These are phyloP conservation scores for Monilinia aucupariae DNA, from an alignment of 2,329 filamentous ascomycete genomes.

Conservation along the genomic window DNA sequence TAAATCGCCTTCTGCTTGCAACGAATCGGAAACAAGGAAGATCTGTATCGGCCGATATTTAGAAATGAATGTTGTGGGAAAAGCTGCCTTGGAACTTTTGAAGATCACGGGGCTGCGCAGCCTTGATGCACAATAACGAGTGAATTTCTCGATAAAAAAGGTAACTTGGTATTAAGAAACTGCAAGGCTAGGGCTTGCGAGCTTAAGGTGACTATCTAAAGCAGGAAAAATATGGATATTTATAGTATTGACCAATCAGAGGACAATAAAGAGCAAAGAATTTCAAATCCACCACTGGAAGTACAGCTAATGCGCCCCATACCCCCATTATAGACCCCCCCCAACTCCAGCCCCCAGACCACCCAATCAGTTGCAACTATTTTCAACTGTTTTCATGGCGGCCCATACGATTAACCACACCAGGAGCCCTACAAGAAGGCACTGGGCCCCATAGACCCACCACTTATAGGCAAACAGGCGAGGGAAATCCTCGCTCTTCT, in stretches of 20 bases:
- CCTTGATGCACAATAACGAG: background rate
- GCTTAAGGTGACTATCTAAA: background rate
- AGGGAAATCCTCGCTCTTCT: background rate
- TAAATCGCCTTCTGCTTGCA: rapidly evolving
- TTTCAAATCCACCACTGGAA: background rate
- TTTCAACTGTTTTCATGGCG: background rate
- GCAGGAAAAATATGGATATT: background rate
- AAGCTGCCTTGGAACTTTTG: no score
- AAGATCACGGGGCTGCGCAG: background rate
- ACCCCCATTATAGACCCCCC: background rate
- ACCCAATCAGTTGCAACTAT: background rate
- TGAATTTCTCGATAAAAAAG: background rate
- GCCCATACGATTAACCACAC: background rate
- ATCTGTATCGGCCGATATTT: background rate
- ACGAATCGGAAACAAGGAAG: background rate
- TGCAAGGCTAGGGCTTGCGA: background rate
- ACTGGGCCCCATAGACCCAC: background rate
- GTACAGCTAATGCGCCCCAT: background rate
- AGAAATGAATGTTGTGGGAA: background rate
- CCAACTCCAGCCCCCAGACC: background rate
- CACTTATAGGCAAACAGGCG: background rate
- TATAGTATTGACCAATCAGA: background rate
- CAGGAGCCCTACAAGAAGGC: background rate
- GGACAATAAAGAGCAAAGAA: background rate
- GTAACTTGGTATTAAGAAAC: background rate